A percentile compares a stretch with the other conserved stretches of the same genome.
Conservation (phyloP, 257 asterid species). For the Cruciata laevipes region DNA sequence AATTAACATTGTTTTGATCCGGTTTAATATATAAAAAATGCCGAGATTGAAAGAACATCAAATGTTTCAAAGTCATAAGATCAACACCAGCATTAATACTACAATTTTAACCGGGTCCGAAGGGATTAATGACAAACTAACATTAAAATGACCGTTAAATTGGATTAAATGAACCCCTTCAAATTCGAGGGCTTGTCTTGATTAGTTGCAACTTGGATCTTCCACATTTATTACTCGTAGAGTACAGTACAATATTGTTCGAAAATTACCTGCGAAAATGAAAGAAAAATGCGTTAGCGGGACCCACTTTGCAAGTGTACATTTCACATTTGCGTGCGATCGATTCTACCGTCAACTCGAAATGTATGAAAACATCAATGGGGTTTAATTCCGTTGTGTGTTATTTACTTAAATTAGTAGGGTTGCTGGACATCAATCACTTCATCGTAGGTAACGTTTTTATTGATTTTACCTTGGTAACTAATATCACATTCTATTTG, state of each 20-base stretch:
- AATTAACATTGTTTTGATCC: no score
- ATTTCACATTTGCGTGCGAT: neutral
- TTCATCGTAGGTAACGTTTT: no score
- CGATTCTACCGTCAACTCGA: neutral
- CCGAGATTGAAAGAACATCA: no score
- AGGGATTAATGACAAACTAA: slow-evolving; percentile 15
- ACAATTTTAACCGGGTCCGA: no score
- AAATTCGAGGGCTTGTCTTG: neutral
- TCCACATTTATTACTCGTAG: neutral
- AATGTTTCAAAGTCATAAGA: no score
- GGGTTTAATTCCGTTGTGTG: neutral
- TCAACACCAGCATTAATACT: no score
- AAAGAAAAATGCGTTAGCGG: neutral
- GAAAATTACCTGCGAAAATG: neutral
- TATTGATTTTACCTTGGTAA: no score
- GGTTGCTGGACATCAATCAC: neutral
- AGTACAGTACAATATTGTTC: neutral
- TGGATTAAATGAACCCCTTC: neutral
- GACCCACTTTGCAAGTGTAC: neutral
- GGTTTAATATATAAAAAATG: no score
- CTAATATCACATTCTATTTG: no score
- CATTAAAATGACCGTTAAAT: slow-evolving; percentile 5
- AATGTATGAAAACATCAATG: neutral
- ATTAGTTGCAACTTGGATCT: neutral
- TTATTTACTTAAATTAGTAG: neutral